A percentile compares a stretch with the other conserved stretches of the same genome.
Conservation (phyloP, 257 asterid genomes). For the Avicennia marina region DNA sequence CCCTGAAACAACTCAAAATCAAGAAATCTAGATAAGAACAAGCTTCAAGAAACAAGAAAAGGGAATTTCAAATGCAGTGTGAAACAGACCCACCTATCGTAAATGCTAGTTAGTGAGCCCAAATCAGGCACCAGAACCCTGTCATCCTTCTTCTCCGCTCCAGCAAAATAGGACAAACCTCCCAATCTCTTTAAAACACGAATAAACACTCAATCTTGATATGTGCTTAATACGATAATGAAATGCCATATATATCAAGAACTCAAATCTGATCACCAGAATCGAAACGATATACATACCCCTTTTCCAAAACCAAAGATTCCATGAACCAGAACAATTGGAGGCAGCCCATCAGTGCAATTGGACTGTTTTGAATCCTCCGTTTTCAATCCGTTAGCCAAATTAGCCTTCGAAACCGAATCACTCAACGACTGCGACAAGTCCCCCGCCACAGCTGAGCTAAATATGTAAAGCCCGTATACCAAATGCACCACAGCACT, state of each 20-base stretch:
- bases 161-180: slow-evolving; percentile 89
- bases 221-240: too few relatives aligned
- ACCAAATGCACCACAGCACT: slow-evolving; percentile 78
- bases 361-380: slow-evolving; percentile 34
- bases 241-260: too few relatives aligned
- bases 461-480: slow-evolving; percentile 84
- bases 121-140: slow-evolving; percentile 96
- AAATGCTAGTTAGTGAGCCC: slow-evolving; percentile 78
- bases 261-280: not conserved
- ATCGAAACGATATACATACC: slow-evolving; percentile 38
- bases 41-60: not conserved
- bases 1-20: slow-evolving; percentile 49
- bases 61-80: not conserved
- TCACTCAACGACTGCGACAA: slow-evolving; percentile 65
- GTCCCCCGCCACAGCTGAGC: slow-evolving; percentile 92
- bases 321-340: slow-evolving; percentile 92
- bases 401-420: slow-evolving; percentile 56
- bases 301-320: slow-evolving; percentile 99
- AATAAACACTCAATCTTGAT: slow-evolving; percentile 10
- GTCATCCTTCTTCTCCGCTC: slow-evolving; percentile 97
- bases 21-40: slow-evolving; percentile 5
- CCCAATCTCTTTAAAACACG: slow-evolving; percentile 63
- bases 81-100: slow-evolving; percentile 51
- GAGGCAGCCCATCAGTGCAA: slow-evolving; percentile 62
- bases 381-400: slow-evolving; percentile 31